Evolutionary conservation across 1,284 basidiomycete species (phyloP), one percentile per base, ranked within the genome.

Genomic region (Boletellus deceptivus): DNA sequence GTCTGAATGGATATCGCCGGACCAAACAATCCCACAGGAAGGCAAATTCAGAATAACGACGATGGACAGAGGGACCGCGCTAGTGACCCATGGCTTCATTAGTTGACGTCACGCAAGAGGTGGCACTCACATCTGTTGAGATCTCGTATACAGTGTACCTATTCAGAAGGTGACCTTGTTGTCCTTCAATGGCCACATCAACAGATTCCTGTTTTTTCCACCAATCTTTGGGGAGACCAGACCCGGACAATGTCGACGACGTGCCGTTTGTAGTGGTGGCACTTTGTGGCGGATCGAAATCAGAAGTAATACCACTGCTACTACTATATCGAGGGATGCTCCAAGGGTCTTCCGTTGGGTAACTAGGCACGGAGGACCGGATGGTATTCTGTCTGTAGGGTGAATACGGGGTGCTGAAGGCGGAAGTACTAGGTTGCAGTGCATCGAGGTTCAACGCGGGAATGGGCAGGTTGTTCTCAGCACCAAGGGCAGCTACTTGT

Each of bases 21-120:
- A 83, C 71, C 34, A 98, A 74, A 55, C 84, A 87, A 53, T 95
- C 91, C 80, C 91, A 88, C 20, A 98, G 74, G 71, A 89, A 94
- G 7, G 82, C 80, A 65, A 97, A 98, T 66, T 98, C 94, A 6
- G 90, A 93, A 69, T 96, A 98, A 56, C 89, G 76, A 55, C 89
- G 75, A 24, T 80, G 74, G 20, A 91, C 84, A 25, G 84, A 73
- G n/a, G 76, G 66, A 10, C 80, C 83, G 44, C 82, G 78, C 82
- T 89, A 62, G 49, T 16, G 34, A 48, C 20, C 29, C 49, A 58
- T 35, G 18, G 17, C 13, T 46, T 46, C 20, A 58, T 56, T 46
- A 59, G 10, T 42, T 35, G 49, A 51, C 29, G 43, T 38, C n/a
- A 4, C 44, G 35, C 33, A 38, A 6, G 46, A 31, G 33, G 42